phyloP scores from a whole-genome alignment of 2,329 filamentous ascomycete species.

The Incumbomyces delicatus region DNA sequence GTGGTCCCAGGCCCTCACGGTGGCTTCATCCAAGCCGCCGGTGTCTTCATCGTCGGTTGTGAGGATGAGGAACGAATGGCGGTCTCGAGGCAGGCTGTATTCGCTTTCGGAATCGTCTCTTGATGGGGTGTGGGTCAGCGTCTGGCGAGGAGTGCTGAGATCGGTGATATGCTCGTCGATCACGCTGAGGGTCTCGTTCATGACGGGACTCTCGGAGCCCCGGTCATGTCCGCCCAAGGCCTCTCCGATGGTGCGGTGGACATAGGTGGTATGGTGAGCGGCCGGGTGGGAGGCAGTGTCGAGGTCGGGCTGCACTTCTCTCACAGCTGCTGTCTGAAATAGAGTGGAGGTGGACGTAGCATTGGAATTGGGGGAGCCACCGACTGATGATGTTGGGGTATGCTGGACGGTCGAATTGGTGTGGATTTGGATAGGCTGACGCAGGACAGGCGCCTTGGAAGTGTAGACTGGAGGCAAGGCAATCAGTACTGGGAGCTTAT shows the following conservation, averaged over 20 bases:
- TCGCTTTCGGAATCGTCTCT: conserved; percentile 65
- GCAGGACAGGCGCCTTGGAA: conserved; percentile 14
- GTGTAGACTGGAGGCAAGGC: conserved; percentile 16
- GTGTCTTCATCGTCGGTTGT: conserved; percentile 93
- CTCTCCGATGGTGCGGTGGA: conserved; percentile 37
- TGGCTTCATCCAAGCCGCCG: conserved; percentile 54
- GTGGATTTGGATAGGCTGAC: background rate
- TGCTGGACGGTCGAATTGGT: conserved; percentile 7
- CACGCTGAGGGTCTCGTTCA: conserved; percentile 89
- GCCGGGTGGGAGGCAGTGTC: conserved; percentile 30
- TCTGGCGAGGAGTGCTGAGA: conserved; percentile 55
- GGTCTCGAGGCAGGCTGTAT: conserved; percentile 69
- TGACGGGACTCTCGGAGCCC: conserved; percentile 61
- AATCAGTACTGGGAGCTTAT: background rate
- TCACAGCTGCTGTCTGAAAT: background rate
- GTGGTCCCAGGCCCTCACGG: conserved; percentile 72
- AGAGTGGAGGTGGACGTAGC: background rate
- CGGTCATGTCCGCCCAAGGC: conserved; percentile 48
- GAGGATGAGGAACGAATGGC: conserved; percentile 79
- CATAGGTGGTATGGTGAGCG: conserved; percentile 26
- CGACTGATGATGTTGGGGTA: conserved; percentile 14
- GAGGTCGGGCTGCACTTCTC: conserved; percentile 12
- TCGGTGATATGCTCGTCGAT: conserved; percentile 97
- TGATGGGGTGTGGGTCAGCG: conserved; percentile 24
- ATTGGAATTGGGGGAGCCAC: conserved; percentile 20